phyloP scores from a whole-genome alignment of 75 land plant genomes.

The Cunninghamia lanceolata region DNA sequence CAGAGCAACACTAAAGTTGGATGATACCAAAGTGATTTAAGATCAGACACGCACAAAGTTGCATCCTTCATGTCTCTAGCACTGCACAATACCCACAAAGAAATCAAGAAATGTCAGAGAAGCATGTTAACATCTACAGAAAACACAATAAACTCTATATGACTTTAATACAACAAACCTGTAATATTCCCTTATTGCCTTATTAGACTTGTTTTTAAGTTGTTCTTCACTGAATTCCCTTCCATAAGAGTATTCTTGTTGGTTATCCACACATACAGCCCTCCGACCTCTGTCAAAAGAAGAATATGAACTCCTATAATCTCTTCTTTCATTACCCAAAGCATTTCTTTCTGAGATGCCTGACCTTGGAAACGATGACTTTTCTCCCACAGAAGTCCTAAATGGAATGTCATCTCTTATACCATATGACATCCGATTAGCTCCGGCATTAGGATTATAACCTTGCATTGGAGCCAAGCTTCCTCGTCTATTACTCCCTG shows the following conservation, averaged over 20 bases:
- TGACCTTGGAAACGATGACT: constrained; percentile 15
- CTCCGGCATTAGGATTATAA: constrained; percentile 6
- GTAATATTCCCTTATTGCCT: constrained; percentile 81
- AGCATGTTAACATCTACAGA: background rate
- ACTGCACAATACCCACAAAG: constrained; percentile 49
- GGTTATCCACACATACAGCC: constrained; percentile 17
- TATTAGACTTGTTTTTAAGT: constrained; percentile 50
- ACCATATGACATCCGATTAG: constrained; percentile 27
- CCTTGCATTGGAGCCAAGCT: constrained; percentile 39
- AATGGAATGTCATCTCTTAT: constrained; percentile 30
- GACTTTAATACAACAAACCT: constrained; percentile 40
- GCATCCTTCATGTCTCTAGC: constrained; percentile 78
- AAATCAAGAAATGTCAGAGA: background rate
- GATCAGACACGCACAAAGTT: constrained; percentile 70
- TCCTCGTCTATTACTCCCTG: constrained; percentile 43
- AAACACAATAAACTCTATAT: background rate
- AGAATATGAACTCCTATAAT: constrained; percentile 31
- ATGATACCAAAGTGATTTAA: constrained; percentile 68
- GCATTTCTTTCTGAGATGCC: constrained; percentile 23
- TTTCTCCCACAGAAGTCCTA: constrained; percentile 27
- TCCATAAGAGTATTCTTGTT: constrained; percentile 12
- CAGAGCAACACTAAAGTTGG: constrained; percentile 69
- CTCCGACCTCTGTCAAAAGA: constrained; percentile 26
- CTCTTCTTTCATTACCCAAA: constrained; percentile 18
- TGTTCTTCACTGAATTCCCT: constrained; percentile 41